Evolutionary conservation across 345 rosid species (phyloP).

Genomic region (Cardamine occulta): DNA sequence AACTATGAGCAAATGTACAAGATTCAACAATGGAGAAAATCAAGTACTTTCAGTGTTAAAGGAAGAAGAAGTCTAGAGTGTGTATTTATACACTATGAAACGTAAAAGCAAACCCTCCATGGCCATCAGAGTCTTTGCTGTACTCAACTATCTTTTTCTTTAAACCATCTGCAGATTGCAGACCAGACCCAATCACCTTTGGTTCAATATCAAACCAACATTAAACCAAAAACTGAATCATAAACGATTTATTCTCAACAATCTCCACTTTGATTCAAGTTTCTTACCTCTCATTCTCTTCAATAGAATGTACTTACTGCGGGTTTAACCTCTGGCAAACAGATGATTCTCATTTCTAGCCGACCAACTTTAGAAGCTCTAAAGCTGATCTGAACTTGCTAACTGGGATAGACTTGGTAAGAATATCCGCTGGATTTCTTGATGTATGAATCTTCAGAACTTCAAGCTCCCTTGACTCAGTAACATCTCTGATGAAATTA

Average conservation of each 20-base stretch:
- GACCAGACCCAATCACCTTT: neutral
- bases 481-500: neutral
- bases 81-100: neutral
- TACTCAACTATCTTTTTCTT: neutral
- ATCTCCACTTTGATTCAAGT: neutral
- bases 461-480: no score
- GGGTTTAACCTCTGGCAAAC: neutral
- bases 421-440: neutral
- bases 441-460: slow-evolving; percentile 2
- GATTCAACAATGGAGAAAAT: no score
- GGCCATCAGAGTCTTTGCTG: neutral
- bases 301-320: neutral
- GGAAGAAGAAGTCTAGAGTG: neutral
- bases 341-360: neutral
- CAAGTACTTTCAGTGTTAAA: fast-evolving
- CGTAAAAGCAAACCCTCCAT: neutral
- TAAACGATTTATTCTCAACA: neutral
- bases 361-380: neutral
- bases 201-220: neutral
- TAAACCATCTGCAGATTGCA: no score
- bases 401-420: neutral
- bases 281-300: neutral
- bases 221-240: neutral
- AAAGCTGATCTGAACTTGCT: neutral
- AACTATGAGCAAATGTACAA: no score